Base-by-base conservation (phyloP, 129 eudicot genomes). In the Ambrosia trifida region DNA sequence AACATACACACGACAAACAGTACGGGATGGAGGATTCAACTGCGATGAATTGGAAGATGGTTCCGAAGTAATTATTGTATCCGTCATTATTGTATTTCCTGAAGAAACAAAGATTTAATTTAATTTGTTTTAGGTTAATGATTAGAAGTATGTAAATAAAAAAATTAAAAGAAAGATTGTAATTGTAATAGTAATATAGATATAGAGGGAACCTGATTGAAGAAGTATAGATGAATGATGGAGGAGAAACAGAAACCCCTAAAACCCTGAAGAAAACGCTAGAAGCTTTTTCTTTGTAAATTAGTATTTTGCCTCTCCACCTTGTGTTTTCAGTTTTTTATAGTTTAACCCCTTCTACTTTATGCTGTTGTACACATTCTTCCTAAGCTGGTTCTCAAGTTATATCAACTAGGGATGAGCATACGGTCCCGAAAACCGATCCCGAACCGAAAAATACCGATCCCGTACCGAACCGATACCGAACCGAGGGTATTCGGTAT, bases 1-100 rank as follows among this genome's bases (percentile, higher is more conserved):
- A 76, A 59, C 91, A 64, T 79, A 92, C 96, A 92, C 98, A 9
- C 95, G 91, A 75, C 98, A 92, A 40, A 92, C 65, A 16, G 66
- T 80, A 64, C 95, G 96, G 4, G 95, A 74, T 5, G 87, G 71
- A 14, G 91, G 84, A 75, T 73, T 80, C 70, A 89, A 72, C 24
- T 75, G 78, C 3, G 89, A 76, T 7, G 94, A 73, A 38, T 52
- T 45, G 8, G 87, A 64, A 2, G 89, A 54, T n/a, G 83, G 66
- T 30, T 89, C 88, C 0, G 86, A 50, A 5, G 74, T 83, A 17
- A 69, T 52, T 24, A 82, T 78, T 16, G 74, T 66, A 31, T 91
- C 88, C 49, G 77, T 66, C 96, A 89, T 89, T 67, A 9, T 30
- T 64, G 41, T 65, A 59, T 46, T 69, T 59, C 70, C 76, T 64